Conservation (phyloP, 306 rosid species). For the Chamaecrista fasciculata region DNA sequence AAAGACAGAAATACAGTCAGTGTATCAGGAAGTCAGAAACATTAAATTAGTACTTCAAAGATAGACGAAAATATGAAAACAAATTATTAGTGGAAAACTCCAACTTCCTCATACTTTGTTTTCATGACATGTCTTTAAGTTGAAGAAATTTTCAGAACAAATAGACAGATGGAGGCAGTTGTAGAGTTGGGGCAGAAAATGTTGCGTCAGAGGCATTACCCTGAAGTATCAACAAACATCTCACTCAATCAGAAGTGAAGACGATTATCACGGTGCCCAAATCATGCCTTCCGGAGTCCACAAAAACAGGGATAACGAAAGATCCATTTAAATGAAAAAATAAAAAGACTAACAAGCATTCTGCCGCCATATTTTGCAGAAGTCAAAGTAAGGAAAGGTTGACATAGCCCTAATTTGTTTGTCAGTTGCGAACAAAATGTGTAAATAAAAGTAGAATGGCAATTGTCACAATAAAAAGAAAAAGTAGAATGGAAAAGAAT, state of each 20-base stretch:
- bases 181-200: not conserved
- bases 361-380: not conserved
- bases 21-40: not conserved
- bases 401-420: not conserved
- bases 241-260: not conserved
- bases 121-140: not conserved
- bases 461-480: too few relatives aligned
- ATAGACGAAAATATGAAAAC: not conserved
- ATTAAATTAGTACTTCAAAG: not conserved
- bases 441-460: not conserved
- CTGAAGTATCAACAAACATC: not conserved
- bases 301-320: not conserved
- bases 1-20: slow-evolving; percentile 16
- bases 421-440: not conserved
- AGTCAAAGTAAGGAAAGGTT: not conserved
- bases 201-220: not conserved
- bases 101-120: not conserved
- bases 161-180: not conserved
- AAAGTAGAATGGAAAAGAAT: too few relatives aligned
- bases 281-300: not conserved
- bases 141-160: not conserved
- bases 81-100: not conserved
- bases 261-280: too few relatives aligned
- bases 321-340: not conserved
- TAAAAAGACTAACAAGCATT: not conserved